Percentiles rank a stretch among this genome's conserved stretches.
Evolutionary conservation across 805 yeast species (phyloP).

Genomic region (Wickerhamiella brachini): DNA sequence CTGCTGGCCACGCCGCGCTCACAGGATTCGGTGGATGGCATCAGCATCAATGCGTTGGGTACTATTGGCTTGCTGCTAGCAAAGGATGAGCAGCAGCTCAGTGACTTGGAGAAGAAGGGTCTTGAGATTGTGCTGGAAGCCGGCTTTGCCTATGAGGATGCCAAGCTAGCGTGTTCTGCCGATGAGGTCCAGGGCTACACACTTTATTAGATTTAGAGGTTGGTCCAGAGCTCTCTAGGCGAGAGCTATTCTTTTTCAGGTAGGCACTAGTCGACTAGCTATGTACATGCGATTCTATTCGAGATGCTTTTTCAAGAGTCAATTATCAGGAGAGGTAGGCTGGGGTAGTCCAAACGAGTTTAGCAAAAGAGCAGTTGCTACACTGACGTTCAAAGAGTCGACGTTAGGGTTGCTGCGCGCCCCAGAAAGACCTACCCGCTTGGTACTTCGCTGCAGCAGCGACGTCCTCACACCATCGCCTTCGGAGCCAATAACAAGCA

Average conservation of each 20-base stretch:
- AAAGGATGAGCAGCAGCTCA: constrained; percentile 39
- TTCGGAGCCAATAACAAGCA: constrained; percentile 75
- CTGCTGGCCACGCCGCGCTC: constrained; percentile 79
- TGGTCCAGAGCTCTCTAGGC: constrained; percentile 13
- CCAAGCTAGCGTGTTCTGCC: constrained; percentile 10
- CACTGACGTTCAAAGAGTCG: constrained; percentile 81
- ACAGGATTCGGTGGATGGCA: constrained; percentile 29
- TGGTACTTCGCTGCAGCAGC: constrained; percentile 31
- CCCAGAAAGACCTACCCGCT: constrained; percentile 14
- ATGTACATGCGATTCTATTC: too few relatives aligned
- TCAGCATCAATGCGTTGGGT: constrained; percentile 72
- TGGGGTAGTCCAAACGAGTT: background rate
- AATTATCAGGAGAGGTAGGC: background rate
- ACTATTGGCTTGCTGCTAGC: constrained; percentile 66
- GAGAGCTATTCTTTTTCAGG: background rate
- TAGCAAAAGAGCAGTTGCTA: constrained; percentile 65
- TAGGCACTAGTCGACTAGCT: too few relatives aligned
- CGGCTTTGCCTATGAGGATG: constrained; percentile 16
- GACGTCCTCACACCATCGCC: constrained; percentile 68
- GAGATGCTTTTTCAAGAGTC: too few relatives aligned
- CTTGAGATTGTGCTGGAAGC: constrained; percentile 12
- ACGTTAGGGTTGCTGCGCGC: constrained; percentile 23
- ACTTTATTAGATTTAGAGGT: constrained; percentile 11
- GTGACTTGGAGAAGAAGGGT: constrained; percentile 8
- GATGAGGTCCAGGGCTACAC: constrained; percentile 13